Percentiles rank a stretch among this genome's conserved stretches.
Conservation (phyloP, 2,329 filamentous ascomycete species). For the Blastomyces percursus region DNA sequence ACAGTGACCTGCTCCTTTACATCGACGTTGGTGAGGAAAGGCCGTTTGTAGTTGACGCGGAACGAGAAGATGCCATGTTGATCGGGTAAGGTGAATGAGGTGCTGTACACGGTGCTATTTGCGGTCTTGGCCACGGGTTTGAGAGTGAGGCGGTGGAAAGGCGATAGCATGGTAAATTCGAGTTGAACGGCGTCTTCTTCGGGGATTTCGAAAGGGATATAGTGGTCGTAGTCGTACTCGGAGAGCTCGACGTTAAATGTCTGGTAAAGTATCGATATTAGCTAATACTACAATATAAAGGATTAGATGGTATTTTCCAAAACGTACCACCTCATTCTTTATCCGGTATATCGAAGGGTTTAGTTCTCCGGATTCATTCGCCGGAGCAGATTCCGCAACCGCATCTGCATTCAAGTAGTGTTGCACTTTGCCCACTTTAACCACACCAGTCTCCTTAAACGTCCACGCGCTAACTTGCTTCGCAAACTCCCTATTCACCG, state of each 20-base stretch:
- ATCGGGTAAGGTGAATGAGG: conserved; percentile 74
- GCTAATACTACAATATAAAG: conserved; percentile 17
- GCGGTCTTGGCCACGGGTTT: conserved; percentile 45
- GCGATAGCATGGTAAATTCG: conserved; percentile 97
- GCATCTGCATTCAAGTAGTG: conserved; percentile 55
- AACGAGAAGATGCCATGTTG: conserved; percentile 99
- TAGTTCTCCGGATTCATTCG: conserved; percentile 34
- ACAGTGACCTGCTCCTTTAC: conserved; percentile 94
- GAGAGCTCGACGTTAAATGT: conserved; percentile 81
- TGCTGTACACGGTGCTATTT: conserved; percentile 62
- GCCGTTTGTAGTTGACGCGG: conserved; percentile 90
- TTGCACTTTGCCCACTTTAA: conserved; percentile 72
- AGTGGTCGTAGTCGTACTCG: conserved; percentile 67
- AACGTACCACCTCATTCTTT: conserved; percentile 89
- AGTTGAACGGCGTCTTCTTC: conserved; percentile 69
- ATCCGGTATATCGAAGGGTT: conserved; percentile 89
- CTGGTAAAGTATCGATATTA: conserved; percentile 35
- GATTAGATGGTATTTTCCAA: conserved; percentile 1
- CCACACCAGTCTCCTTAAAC: conserved; percentile 84
- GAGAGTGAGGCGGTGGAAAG: conserved; percentile 82
- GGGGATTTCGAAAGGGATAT: conserved; percentile 61
- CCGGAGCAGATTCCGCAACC: conserved; percentile 40
- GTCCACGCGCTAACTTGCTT: conserved; percentile 84
- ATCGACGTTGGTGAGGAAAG: conserved; percentile 78
- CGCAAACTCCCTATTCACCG: conserved; percentile 75